Evolutionary conservation across 2,329 filamentous ascomycete genomes (phyloP).

Genomic region (Tolypocladium album): DNA sequence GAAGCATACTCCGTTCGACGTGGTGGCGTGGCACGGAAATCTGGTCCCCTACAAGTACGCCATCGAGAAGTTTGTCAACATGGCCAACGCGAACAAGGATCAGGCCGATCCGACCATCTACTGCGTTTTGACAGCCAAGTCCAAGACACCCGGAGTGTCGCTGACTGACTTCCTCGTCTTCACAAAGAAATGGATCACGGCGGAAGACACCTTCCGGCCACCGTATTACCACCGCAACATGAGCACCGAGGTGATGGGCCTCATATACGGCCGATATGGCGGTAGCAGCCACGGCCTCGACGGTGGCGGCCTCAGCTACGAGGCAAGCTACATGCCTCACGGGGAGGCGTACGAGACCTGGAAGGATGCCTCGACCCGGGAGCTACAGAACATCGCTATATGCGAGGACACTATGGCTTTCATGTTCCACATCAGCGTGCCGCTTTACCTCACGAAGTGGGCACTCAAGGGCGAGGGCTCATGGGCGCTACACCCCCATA

Average conservation of each 20-base stretch:
- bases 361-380: constrained; percentile 13
- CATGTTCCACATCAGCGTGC: constrained; percentile 28
- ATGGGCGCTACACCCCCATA: constrained; percentile 7
- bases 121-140: constrained; percentile 52
- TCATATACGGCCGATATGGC: constrained; percentile 28
- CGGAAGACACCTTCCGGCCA: constrained; percentile 50
- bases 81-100: constrained; percentile 48
- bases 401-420: constrained; percentile 27
- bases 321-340: constrained; percentile 23
- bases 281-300: constrained; percentile 16
- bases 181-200: constrained; percentile 54
- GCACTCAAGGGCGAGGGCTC: constrained; percentile 11
- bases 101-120: constrained; percentile 59
- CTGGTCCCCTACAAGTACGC: constrained; percentile 52
- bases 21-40: constrained; percentile 63
- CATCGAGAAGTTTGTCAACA: constrained; percentile 44
- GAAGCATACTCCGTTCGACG: constrained; percentile 57
- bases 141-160: constrained; percentile 39
- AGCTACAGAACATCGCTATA: constrained; percentile 12
- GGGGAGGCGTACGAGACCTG: constrained; percentile 21
- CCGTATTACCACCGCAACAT: constrained; percentile 57
- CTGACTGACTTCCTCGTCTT: constrained; percentile 58
- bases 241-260: constrained; percentile 45
- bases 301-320: constrained; percentile 20
- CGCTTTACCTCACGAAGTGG: constrained; percentile 13